These are phyloP conservation scores for Phytophthora aleatoria DNA, from an alignment of 352 stramenopile species.

Conservation along the genomic window DNA sequence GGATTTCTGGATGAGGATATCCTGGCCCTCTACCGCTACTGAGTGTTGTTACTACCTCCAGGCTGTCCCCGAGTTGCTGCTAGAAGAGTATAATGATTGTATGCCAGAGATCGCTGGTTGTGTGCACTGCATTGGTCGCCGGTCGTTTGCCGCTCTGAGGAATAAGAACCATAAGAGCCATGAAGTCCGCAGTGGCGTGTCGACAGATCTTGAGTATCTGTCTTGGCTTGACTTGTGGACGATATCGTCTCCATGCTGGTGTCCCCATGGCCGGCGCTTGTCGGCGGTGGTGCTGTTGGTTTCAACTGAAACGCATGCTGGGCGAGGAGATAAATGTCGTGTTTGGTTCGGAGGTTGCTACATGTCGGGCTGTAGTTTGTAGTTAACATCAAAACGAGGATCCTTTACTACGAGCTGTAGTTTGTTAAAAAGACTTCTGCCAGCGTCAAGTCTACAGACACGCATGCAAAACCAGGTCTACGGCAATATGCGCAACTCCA, in stretches of 20 bases:
- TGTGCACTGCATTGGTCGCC: neutral
- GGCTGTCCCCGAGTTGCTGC: constrained; percentile 1
- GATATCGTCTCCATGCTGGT: neutral
- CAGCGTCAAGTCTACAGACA: neutral
- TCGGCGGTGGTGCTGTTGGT: neutral
- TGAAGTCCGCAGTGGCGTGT: neutral
- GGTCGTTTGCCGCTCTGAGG: neutral
- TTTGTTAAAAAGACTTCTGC: neutral
- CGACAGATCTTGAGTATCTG: neutral
- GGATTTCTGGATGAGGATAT: constrained; percentile 13
- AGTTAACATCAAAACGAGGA: neutral
- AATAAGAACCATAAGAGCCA: neutral
- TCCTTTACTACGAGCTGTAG: neutral
- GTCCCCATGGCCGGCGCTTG: neutral
- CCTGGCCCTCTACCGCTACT: neutral
- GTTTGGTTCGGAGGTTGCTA: neutral
- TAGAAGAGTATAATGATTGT: constrained; percentile 1
- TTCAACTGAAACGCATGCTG: constrained; percentile 9
- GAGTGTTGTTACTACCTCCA: neutral
- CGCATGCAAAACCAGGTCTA: neutral
- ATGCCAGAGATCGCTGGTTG: neutral
- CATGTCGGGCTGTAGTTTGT: neutral
- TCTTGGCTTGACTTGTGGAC: neutral
- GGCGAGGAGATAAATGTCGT: neutral
- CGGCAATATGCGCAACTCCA: too few species aligned